Evolutionary conservation across 192 early-diverging fungal genomes (phyloP), one percentile per base, ranked within the genome.

Genomic region (Coemansia sp.): DNA sequence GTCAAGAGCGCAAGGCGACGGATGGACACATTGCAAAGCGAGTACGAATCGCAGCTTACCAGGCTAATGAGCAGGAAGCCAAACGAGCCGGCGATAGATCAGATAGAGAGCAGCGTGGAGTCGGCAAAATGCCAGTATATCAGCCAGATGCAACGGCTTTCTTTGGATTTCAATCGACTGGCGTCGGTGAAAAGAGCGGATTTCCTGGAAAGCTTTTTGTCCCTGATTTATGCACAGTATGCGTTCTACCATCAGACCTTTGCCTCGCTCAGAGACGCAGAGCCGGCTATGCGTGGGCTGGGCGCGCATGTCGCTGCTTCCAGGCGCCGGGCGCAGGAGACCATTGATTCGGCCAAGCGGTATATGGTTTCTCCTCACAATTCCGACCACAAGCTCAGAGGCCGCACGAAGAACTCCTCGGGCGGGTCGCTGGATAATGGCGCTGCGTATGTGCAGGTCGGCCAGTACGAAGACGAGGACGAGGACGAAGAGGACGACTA

Each of bases 191-290:
- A 89, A 64, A 87, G 85, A 54, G 85, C 89, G 23, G 93, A 94
- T 62, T 83, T 92, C 14, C 53, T 72, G 11, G 73, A 75, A 36
- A 61, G 67, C 56, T 78, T 72, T 45, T 30, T 74, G 67, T 74
- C 91, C 13, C 86, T 90, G 32, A 89, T 93, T 82, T 94, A 91
- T 70, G 90, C 89, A 20, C 86, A 90, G 45, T 90, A 86, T 55
- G 88, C 90, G 25, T 90, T 90, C 68, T 86, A 87, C 69, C 93
- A 94, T 60, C 90, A 93, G 67, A 85, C 87, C 25, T 93, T 88
- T 65, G 89, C 92, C 48, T 84, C 85, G 50, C 58, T 94, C 23
- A 86, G 88, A 61, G 88, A 89, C 62, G 70, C 92, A 36, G 93
- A 94, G 68, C 93, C 91, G 4, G 78, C 85, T 25, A 92, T 94